phyloP scores from a whole-genome alignment of 1,284 basidiomycete species.

The Golubevia pallescens region DNA sequence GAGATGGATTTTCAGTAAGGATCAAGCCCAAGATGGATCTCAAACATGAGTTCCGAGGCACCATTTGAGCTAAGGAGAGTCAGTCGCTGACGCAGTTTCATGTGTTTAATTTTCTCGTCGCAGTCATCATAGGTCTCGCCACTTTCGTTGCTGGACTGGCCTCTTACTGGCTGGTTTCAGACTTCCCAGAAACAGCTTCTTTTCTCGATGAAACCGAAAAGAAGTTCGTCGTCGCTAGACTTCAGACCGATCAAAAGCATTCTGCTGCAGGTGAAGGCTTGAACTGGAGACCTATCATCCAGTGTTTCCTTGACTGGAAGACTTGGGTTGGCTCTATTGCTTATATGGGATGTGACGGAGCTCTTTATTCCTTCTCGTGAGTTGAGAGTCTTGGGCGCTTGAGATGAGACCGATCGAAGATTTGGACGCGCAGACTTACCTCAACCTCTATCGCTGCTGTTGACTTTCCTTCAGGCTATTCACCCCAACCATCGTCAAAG shows the following conservation, averaged over 20 bases:
- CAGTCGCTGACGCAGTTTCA: too few relatives aligned
- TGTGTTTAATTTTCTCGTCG: too few relatives aligned
- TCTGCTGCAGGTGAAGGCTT: conserved; percentile 38
- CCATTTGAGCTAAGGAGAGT: too few relatives aligned
- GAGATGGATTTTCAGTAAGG: conserved; percentile 19
- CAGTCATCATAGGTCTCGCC: conserved; percentile 20
- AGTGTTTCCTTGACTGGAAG: conserved; percentile 33
- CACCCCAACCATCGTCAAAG: conserved; percentile 34
- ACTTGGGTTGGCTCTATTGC: conserved; percentile 17
- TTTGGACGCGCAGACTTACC: too few relatives aligned
- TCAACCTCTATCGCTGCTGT: conserved; percentile 1
- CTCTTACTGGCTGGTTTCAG: conserved; percentile 21
- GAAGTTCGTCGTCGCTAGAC: conserved; percentile 20
- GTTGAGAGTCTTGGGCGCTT: conserved; percentile 7
- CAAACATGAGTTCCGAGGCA: too few relatives aligned
- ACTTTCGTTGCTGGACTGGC: conserved; percentile 20
- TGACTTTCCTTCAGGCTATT: conserved; percentile 27
- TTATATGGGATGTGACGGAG: conserved; percentile 10
- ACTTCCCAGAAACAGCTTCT: neutral
- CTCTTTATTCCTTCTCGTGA: conserved; percentile 22
- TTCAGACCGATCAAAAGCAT: conserved; percentile 41
- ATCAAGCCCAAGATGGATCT: too few relatives aligned
- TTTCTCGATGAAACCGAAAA: conserved; percentile 27
- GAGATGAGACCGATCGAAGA: neutral
- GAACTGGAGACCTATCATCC: conserved; percentile 13